Evolutionary conservation across 169 alveolate species (phyloP), one percentile per base, ranked within the genome.

Genomic region (Fabrea salina): DNA sequence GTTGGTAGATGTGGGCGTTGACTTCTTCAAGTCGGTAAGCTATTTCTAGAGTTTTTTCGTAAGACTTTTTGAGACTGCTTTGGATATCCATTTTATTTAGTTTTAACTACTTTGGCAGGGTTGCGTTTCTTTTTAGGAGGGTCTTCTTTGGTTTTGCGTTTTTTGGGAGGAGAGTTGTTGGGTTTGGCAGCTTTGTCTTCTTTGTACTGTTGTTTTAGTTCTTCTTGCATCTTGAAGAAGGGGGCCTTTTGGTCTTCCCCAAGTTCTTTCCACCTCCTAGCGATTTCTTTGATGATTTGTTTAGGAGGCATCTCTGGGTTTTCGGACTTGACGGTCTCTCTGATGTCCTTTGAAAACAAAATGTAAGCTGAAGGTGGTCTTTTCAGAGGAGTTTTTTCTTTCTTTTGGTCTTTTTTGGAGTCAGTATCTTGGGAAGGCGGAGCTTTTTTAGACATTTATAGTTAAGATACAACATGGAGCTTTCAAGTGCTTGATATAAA

Each of bases 1-100:
- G 16, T 5, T 51, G 75, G 6, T 40, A 22, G 4, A 64, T 64
- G 7, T 19, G 27, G 32, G 33, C 19, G 41, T 40, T 64, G 16
- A 64, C 49, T 40, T 64, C 25, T 4, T 64, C 75, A 8, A 64
- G 50, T 0, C 75, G 57, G 5, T 39, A 25, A 32, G 75, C 75
- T 19, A 64, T 5, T 5, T 64, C 75, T 35, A 64, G 57, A 0
- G 75, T 64, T 0, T 35, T 33, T 19, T 64, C 41, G 1, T 39
- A 35, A 5, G 75, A 39, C 35, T 11, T 2, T 64, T 41, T 64
- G 16, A 37, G 30, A 22, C 41, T 56, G 4, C 41, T 56, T 35
- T 6, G 27, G 4, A 64, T 33, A 13, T 64, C 41, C 75, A 64
- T 64, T 64, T 64, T 32, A 64, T 51, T 22, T 51, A 51, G n/a